Base-by-base conservation (phyloP, 2,329 filamentous ascomycete genomes). In the Trichoderma koningiopsis region DNA sequence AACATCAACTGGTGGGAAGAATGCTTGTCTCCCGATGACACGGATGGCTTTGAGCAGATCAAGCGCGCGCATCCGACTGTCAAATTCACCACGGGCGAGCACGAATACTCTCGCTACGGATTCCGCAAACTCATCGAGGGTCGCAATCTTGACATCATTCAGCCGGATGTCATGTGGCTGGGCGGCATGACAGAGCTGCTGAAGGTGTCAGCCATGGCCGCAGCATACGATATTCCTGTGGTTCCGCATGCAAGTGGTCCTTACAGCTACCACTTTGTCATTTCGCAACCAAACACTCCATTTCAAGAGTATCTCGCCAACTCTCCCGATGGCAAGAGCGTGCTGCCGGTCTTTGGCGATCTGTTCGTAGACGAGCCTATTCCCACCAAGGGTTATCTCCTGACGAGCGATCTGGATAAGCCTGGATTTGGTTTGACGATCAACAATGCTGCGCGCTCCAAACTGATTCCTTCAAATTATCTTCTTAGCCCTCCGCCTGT, bases 1-100 rank as follows among this genome's bases (percentile, higher is more conserved):
- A 87, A 95, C 80, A 94, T 97, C 79, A 94, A 97, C 83, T 97
- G 94, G 94, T 97, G 93, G 93, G 94, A 97, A 83, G 94, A 97
- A 83, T 96, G 93, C 73, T 83, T 97, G 72, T 92, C 90, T 35
- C 94, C 94, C 13, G 94, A 97, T 80, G 94, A 97, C 83, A 93
- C 92, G 59, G 94, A 97, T 75, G 94, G 94, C 68, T 96, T 96
- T 76, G 91, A 89, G 73, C 89, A 93, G 78, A 89, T 97, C 82
- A 97, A 97, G 86, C 89, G 91, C 61, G 94, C 94, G 1, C 94
- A 97, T 78, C 94, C 94, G 0, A 91, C 90, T 2, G 85, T 95
- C 81, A 97, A 96, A 81, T 97, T 97, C 84, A 97, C 94, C 22
- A 97, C 94, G 1, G 94, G 94, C 73, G 94, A 97, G 83, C 94